These are phyloP conservation scores for Gleditsia sinensis DNA, from an alignment of 306 rosid genomes.

Conservation along the genomic window DNA sequence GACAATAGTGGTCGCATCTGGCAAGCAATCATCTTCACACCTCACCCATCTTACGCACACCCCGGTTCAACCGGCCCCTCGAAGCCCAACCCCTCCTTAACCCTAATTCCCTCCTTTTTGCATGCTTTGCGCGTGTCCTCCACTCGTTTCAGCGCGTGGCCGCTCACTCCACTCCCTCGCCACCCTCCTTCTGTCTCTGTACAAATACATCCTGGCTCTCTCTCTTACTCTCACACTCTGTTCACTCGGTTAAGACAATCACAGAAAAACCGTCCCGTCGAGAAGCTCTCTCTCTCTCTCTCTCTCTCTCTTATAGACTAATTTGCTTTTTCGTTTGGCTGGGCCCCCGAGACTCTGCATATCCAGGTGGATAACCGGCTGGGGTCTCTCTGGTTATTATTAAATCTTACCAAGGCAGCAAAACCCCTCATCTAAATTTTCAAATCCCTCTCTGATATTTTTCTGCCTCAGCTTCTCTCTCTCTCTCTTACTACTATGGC, in stretches of 20 bases:
- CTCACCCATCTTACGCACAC: neutral
- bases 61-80: neutral
- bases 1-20: neutral
- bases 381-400: constrained; percentile 8
- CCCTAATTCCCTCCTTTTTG: neutral
- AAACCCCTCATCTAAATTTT: neutral
- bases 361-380: constrained; percentile 15
- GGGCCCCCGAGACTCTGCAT: constrained; percentile 27
- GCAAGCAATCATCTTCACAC: neutral
- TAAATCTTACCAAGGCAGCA: constrained; percentile 35
- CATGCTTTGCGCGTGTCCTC: constrained; percentile 6
- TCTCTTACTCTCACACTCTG: neutral
- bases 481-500: neutral
- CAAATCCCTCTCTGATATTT: neutral
- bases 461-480: neutral
- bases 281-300: constrained; percentile 15
- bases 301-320: neutral
- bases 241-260: neutral
- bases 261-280: neutral
- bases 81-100: neutral
- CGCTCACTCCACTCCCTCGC: neutral
- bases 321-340: neutral
- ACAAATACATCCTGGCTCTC: neutral
- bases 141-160: neutral
- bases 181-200: neutral